phyloP scores from a whole-genome alignment of 257 asterid species.

The Scutellaria baicalensis region DNA sequence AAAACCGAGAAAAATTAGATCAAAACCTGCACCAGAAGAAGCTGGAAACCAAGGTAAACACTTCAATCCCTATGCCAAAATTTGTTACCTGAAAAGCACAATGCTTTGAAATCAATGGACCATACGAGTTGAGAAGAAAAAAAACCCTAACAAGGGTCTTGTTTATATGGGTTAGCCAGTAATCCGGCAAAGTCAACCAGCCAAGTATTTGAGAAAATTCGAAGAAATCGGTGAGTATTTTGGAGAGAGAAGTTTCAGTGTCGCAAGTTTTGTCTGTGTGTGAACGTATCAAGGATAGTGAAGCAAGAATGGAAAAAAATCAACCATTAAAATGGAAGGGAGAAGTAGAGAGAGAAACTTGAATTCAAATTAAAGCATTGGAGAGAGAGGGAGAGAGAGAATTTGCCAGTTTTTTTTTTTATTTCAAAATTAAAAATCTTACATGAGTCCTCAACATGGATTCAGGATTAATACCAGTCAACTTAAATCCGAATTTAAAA shows the following conservation, averaged over 20 bases:
- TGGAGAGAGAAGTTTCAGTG: slow-evolving; percentile 16
- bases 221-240: slow-evolving; percentile 3
- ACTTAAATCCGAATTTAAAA: no score
- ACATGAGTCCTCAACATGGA: no score
- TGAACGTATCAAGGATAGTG: background rate
- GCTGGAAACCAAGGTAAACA: background rate
- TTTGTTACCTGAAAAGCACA: slow-evolving; percentile 19
- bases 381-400: slow-evolving; percentile 13
- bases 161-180: background rate
- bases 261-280: slow-evolving; percentile 8
- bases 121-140: background rate
- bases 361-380: slow-evolving; percentile 27
- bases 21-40: background rate
- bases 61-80: background rate
- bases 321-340: background rate
- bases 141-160: slow-evolving; percentile 17
- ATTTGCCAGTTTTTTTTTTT: background rate
- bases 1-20: slow-evolving; percentile 3
- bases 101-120: slow-evolving; percentile 7
- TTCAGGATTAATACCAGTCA: no score
- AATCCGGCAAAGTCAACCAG: slow-evolving; percentile 19
- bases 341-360: slow-evolving; percentile 7
- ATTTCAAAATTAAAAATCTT: no score
- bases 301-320: background rate
- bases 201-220: background rate